A percentile compares a stretch with the other conserved stretches of the same genome.
Conservation (phyloP, 2,329 filamentous ascomycete genomes). For the Cadophora sp. region DNA sequence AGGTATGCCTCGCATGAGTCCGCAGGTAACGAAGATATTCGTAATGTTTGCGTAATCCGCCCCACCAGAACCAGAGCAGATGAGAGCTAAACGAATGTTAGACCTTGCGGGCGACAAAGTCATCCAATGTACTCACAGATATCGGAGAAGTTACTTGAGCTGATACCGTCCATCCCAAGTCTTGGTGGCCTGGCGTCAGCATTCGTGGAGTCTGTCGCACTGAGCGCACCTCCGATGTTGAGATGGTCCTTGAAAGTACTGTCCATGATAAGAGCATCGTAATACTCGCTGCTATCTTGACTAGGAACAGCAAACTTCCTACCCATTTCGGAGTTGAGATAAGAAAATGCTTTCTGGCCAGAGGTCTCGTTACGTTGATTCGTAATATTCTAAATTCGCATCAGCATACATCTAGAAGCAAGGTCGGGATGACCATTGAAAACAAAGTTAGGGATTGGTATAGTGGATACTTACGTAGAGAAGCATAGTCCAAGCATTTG, state of each 20-base stretch:
- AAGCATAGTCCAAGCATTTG: conserved; percentile 49
- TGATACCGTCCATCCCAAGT: conserved; percentile 38
- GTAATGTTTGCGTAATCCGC: conserved; percentile 49
- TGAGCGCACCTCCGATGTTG: conserved; percentile 13
- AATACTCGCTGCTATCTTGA: not conserved
- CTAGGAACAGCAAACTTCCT: conserved; percentile 44
- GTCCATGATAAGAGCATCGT: conserved; percentile 23
- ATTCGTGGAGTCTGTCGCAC: conserved; percentile 11
- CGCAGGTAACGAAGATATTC: conserved; percentile 50
- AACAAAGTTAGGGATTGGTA: not conserved
- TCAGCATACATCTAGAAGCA: conserved; percentile 32
- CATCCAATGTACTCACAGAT: not conserved
- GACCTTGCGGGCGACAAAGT: not conserved
- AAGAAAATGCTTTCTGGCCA: conserved; percentile 40
- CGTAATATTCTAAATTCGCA: conserved; percentile 43
- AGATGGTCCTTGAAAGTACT: conserved; percentile 19
- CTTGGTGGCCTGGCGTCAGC: conserved; percentile 37
- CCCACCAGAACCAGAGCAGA: conserved; percentile 44
- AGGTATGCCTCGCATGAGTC: conserved; percentile 50
- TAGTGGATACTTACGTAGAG: conserved; percentile 27
- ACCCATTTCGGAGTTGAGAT: conserved; percentile 48
- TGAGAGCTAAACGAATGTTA: conserved; percentile 13
- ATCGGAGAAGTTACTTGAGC: conserved; percentile 41
- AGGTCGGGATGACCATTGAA: too few relatives aligned
- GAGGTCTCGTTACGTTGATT: conserved; percentile 19